Evolutionary conservation across 805 yeast genomes (phyloP), one percentile per base, ranked within the genome.

Genomic region (Starmerella vitae): DNA sequence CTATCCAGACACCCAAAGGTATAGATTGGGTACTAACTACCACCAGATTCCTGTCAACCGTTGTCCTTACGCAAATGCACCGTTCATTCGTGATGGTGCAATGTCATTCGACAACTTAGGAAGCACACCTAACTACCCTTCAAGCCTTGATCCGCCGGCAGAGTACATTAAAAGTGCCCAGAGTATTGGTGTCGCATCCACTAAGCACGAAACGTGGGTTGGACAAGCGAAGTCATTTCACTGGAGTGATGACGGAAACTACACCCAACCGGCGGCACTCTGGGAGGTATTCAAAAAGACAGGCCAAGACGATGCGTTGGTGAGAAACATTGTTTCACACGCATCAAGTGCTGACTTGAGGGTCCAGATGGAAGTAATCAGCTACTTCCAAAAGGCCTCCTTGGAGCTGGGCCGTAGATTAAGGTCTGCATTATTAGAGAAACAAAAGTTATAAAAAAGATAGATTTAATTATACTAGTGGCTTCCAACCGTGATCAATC

Each of bases 151-250:
- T 31, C 66, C 27, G 27, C 66, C 30, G 7, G 31, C 57, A 42
- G 38, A 42, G 38, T 61, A 59, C 53, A 26, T 49, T 30, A 42
- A 44, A 36, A 51, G 49, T 13, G 33, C 45, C 14, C 8, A 26
- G 14, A 15, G 14, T 20, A 21, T 37, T 9, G 50, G 51, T 17
- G 37, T 42, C 15, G 40, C 47, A 2, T 21, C 41, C 8, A 33
- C 42, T 15, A 73, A 74, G 50, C 86, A 78, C 62, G 93, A 81
- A 64, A 70, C 73, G 45, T 82, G 91, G 91, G 63, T 65, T 41
- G 91, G 91, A 41, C 72, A 83, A 38, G 91, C 91, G 33, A 64
- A 76, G 45, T 82, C 88, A 48, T 81, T 72, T 74, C 91, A 84
- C 64, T 85, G 95, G 95, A 63, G 70, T 20, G 78, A 76, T 36